A percentile compares a stretch with the other conserved stretches of the same genome.
Evolutionary conservation across 352 stramenopile species (phyloP).

Genomic region (Saprolegnia diclina): DNA sequence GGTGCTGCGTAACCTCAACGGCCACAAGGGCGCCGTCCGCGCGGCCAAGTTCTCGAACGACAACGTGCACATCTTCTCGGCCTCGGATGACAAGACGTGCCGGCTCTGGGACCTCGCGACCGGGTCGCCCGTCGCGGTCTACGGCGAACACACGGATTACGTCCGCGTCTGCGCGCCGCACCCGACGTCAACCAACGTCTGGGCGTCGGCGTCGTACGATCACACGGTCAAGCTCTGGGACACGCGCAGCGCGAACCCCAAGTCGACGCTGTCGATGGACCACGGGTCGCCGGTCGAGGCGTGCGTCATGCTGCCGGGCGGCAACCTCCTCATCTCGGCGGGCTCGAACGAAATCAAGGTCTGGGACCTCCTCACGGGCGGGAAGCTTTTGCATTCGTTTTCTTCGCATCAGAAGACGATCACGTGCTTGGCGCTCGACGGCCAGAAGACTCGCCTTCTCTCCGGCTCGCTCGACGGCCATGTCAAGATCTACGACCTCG

Average conservation of each 20-base stretch:
- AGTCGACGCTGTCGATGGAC: constrained; percentile 53
- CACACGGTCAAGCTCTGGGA: constrained; percentile 92
- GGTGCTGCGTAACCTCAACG: constrained; percentile 83
- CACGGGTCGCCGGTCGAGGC: constrained; percentile 86
- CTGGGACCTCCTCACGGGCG: constrained; percentile 88
- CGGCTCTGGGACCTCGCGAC: constrained; percentile 85
- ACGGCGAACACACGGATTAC: constrained; percentile 86
- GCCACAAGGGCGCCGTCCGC: constrained; percentile 71
- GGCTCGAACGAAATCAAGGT: constrained; percentile 89
- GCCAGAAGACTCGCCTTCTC: constrained; percentile 82
- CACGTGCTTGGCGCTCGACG: constrained; percentile 84
- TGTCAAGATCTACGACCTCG: constrained; percentile 91
- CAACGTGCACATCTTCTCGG: constrained; percentile 84
- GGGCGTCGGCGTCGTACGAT: constrained; percentile 88
- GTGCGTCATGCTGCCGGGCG: constrained; percentile 80
- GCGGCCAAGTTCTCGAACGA: constrained; percentile 74
- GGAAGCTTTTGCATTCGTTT: constrained; percentile 82
- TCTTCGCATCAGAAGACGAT: constrained; percentile 93
- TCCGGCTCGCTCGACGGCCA: constrained; percentile 87
- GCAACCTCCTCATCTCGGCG: constrained; percentile 74
- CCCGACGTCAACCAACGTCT: constrained; percentile 71
- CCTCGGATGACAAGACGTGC: constrained; percentile 86
- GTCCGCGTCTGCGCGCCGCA: constrained; percentile 69
- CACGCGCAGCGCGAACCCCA: constrained; percentile 66
- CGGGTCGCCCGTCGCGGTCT: constrained; percentile 62